Conservation (phyloP, 176 grass and related monocot species). For the Musa acuminata region DNA sequence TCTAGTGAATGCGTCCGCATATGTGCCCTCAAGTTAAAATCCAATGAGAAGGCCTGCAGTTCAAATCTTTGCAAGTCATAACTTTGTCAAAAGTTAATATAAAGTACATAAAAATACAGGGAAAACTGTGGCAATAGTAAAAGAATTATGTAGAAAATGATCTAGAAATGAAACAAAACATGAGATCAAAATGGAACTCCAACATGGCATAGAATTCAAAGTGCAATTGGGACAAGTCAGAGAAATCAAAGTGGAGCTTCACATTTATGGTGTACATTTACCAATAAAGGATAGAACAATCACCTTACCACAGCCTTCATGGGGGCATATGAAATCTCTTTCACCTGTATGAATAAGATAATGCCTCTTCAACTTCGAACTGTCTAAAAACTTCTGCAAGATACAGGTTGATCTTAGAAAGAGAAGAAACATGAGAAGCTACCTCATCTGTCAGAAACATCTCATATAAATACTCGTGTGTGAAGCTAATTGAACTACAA, state of each 20-base stretch:
- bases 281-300: conserved; percentile 9
- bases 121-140: not conserved
- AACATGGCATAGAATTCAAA: no score
- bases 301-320: conserved; percentile 98
- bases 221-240: no score
- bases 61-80: conserved; percentile 15
- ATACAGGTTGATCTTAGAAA: not conserved
- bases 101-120: not conserved
- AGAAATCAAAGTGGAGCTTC: no score
- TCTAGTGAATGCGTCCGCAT: conserved; percentile 87
- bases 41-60: conserved; percentile 92
- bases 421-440: not conserved
- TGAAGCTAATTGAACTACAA: not conserved
- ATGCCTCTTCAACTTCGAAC: conserved; percentile 97
- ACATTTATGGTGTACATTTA: not conserved
- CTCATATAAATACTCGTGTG: not conserved
- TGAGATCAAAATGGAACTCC: no score
- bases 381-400: conserved; percentile 93
- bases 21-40: conserved; percentile 91
- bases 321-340: conserved; percentile 70
- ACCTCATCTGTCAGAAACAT: not conserved
- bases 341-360: conserved; percentile 94
- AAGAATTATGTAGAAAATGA: not conserved
- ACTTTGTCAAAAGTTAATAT: not conserved
- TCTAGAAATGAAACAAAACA: no score